Conservation (phyloP, 2,329 filamentous ascomycete species). For the Penicillium sp. region DNA sequence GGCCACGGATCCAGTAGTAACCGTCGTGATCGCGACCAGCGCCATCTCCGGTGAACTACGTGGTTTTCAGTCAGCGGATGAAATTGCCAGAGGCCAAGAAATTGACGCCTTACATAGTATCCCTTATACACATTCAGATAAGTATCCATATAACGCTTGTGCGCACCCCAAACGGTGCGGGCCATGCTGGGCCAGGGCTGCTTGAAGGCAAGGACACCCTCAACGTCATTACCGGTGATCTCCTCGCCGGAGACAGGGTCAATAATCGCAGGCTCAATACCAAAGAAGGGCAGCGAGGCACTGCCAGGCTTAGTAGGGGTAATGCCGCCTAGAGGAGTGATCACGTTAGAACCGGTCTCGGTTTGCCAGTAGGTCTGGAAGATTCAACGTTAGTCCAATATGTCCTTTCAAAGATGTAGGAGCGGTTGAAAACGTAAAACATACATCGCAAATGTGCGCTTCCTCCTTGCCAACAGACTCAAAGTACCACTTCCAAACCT, state of each 20-base stretch:
- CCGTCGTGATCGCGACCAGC: constrained; percentile 95
- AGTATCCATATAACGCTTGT: constrained; percentile 98
- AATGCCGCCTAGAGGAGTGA: constrained; percentile 87
- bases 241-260: constrained; percentile 94
- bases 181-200: constrained; percentile 99
- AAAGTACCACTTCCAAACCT: constrained; percentile 99
- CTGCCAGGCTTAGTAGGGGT: constrained; percentile 97
- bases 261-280: constrained; percentile 95
- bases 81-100: no score
- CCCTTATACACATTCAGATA: constrained; percentile 98
- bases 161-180: constrained; percentile 93
- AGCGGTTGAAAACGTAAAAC: constrained; percentile 44
- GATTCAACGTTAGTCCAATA: constrained; percentile 13
- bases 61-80: neutral
- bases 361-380: constrained; percentile 98
- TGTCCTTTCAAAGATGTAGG: neutral
- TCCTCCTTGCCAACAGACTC: constrained; percentile 92
- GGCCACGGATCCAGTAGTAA: constrained; percentile 99
- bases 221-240: constrained; percentile 92
- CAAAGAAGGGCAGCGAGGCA: constrained; percentile 96
- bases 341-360: constrained; percentile 95
- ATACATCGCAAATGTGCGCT: constrained; percentile 89
- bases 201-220: constrained; percentile 96
- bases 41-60: constrained; percentile 68
- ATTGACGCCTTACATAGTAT: constrained; percentile 75